Evolutionary conservation across 495 filamentous ascomycete species (phyloP), one percentile per base, ranked within the genome.

Genomic region (Lasiosphaeria hispida): DNA sequence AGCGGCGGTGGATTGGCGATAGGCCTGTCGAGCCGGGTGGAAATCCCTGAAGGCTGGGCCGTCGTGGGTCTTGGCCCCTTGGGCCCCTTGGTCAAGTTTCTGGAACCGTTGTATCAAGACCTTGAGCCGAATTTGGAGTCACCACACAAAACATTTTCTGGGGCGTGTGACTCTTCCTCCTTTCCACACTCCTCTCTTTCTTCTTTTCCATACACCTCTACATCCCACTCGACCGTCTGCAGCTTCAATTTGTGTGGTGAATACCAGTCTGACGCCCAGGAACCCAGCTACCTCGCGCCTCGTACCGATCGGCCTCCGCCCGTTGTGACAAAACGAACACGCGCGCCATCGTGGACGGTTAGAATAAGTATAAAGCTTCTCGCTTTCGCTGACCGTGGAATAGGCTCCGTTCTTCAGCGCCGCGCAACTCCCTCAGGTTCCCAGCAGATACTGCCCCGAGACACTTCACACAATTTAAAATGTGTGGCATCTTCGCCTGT

Each of bases 401-500:
- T 55, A 65, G 60, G 54, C 63, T 67, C 64, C 54, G 63, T 53
- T 60, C 41, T 37, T 60, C 61, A 63, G 61, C 63, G 59, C 59
- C 63, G 38, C 47, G 33, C 50, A 10, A 47, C 42, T 47, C 49
- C 57, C 33, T 60, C 55, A 60, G 40, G 59, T 60, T 47, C 51
- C 53, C 57, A 34, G 49, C 57, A 11, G 36, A 43, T 48, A 39
- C 37, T 45, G 43, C 44, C 15, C 15, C 53, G 37, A 62, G 34
- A 48, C 23, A 48, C 37, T 39, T 19, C 13, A 43, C 53, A 40
- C 58, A 37, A 60, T 42, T 59, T 72, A 81, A 67, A 50, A 84
- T 84, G 81, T 84, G 81, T 71, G 94, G 94, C 72, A 97, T 98
- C 67, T 96, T 97, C 72, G 92, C 92, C 66, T 96, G 92, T 74